Evolutionary conservation across 805 yeast species (phyloP).

Genomic region (Yamadazyma tumulicola): DNA sequence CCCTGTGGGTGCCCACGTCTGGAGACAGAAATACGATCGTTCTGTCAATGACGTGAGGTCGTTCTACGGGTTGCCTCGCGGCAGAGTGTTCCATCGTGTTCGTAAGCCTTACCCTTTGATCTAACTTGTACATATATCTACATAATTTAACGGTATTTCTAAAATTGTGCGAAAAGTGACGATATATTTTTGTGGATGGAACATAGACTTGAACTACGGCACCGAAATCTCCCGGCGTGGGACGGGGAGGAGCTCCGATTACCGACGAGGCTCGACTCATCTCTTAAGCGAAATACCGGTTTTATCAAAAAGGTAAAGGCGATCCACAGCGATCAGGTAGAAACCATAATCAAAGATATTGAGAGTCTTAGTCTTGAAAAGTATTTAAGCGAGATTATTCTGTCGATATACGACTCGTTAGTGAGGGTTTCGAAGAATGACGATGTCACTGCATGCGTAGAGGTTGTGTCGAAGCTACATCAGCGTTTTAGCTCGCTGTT

Average conservation of each 20-base stretch:
- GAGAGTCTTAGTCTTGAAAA: slow-evolving; percentile 62
- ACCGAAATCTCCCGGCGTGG: slow-evolving; percentile 54
- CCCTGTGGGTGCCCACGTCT: slow-evolving; percentile 90
- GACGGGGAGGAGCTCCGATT: slow-evolving; percentile 32
- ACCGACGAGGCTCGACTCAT: slow-evolving; percentile 54
- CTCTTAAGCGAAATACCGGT: slow-evolving; percentile 78
- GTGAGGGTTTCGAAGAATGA: slow-evolving; percentile 47
- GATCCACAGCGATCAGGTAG: slow-evolving; percentile 48
- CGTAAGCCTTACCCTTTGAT: slow-evolving; percentile 34
- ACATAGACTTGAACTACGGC: no score
- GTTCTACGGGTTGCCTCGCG: slow-evolving; percentile 68
- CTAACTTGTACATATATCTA: no score
- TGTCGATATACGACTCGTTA: slow-evolving; percentile 62
- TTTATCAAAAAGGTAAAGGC: slow-evolving; percentile 69
- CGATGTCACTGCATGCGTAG: slow-evolving; percentile 63
- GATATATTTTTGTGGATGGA: no score
- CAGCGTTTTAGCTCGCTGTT: slow-evolving; percentile 62
- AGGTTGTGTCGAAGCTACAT: slow-evolving; percentile 68
- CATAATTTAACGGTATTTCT: no score
- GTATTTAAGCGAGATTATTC: slow-evolving; percentile 66
- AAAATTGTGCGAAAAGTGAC: no score
- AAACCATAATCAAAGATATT: slow-evolving; percentile 57
- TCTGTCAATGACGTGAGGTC: slow-evolving; percentile 66
- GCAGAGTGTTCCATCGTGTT: slow-evolving; percentile 70
- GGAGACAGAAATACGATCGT: slow-evolving; percentile 84